These are phyloP conservation scores for Hericium erinaceus DNA, from an alignment of 768 basidiomycete genomes.

Conservation along the genomic window DNA sequence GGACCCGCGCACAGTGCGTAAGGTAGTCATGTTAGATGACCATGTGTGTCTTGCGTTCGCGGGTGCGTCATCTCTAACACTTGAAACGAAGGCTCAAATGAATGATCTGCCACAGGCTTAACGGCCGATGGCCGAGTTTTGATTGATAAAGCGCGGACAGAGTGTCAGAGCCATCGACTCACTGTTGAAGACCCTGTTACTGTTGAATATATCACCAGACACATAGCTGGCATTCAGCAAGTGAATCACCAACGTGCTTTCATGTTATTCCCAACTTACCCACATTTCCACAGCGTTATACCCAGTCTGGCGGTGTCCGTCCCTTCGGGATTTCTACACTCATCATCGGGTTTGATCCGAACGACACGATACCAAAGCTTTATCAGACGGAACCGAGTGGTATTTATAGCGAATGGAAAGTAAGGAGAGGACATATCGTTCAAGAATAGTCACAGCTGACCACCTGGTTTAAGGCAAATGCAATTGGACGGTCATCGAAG, in stretches of 20 bases:
- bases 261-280: neutral
- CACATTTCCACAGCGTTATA: slow-evolving; percentile 63
- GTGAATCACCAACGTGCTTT: slow-evolving; percentile 30
- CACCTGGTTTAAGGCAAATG: slow-evolving; percentile 62
- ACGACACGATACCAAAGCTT: slow-evolving; percentile 78
- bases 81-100: slow-evolving; percentile 3
- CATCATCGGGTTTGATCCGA: slow-evolving; percentile 93
- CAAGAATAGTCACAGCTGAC: neutral
- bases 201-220: slow-evolving; percentile 96
- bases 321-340: slow-evolving; percentile 98
- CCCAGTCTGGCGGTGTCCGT: slow-evolving; percentile 96
- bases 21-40: slow-evolving; percentile 98
- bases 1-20: slow-evolving; percentile 94
- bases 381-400: slow-evolving; percentile 98
- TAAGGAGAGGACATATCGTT: slow-evolving; percentile 18
- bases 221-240: slow-evolving; percentile 99
- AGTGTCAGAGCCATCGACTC: slow-evolving; percentile 94
- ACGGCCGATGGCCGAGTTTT: slow-evolving; percentile 96
- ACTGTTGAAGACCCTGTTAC: slow-evolving; percentile 98
- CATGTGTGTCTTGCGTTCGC: slow-evolving; percentile 97
- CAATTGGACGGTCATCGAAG: slow-evolving; percentile 95
- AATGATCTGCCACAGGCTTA: slow-evolving; percentile 48
- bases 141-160: slow-evolving; percentile 95
- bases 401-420: slow-evolving; percentile 99
- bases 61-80: slow-evolving; percentile 40